These are phyloP conservation scores for Novakomyces olei DNA, from an alignment of 805 yeast genomes.

Conservation along the genomic window DNA sequence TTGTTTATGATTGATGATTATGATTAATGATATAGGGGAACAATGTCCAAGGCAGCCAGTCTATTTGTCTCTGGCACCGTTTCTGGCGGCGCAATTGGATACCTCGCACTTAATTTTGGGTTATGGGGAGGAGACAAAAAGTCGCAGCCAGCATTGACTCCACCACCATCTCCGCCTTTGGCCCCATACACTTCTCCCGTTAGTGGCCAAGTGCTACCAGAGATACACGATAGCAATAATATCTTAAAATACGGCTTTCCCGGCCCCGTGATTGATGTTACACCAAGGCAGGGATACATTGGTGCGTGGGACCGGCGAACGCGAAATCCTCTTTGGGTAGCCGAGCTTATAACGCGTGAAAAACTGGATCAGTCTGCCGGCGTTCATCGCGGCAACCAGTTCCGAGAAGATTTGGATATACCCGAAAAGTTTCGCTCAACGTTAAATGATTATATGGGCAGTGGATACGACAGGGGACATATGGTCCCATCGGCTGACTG, in stretches of 20 bases:
- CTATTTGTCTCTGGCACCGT: background rate
- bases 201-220: background rate
- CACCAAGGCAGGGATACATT: conserved; percentile 50
- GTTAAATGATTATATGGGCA: conserved; percentile 70
- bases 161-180: background rate
- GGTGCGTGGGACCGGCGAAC: conserved; percentile 70
- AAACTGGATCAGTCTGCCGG: conserved; percentile 36
- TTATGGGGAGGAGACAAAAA: too few relatives aligned
- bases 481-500: conserved; percentile 87
- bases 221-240: conserved; percentile 18
- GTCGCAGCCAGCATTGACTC: background rate
- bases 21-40: too few relatives aligned
- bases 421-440: conserved; percentile 58
- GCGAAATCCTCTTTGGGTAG: conserved; percentile 58
- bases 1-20: too few relatives aligned
- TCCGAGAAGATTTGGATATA: conserved; percentile 66
- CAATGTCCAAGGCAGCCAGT: background rate
- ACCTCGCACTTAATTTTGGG: background rate
- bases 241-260: conserved; percentile 88
- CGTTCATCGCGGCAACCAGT: conserved; percentile 60
- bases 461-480: conserved; percentile 94
- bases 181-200: background rate
- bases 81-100: background rate
- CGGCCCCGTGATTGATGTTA: conserved; percentile 77
- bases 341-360: conserved; percentile 68